phyloP scores from a whole-genome alignment of 345 rosid genomes.

The Brassica cretica region DNA sequence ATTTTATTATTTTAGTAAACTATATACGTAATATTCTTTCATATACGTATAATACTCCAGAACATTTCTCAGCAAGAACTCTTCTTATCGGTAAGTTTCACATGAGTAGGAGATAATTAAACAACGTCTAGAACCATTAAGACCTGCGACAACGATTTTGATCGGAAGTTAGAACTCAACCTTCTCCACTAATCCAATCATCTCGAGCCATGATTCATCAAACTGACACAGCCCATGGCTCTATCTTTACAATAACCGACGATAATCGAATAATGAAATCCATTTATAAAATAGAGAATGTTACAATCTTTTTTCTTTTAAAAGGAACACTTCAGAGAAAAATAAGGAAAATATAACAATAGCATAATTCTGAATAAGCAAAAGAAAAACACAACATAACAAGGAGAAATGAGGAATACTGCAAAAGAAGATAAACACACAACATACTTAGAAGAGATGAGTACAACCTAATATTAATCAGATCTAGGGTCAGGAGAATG shows the following conservation, averaged over 20 bases:
- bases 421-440: neutral
- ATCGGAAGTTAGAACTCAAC: neutral
- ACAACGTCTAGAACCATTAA: neutral
- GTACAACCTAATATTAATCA: neutral
- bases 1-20: neutral
- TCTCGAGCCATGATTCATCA: neutral
- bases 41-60: neutral
- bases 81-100: neutral
- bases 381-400: neutral
- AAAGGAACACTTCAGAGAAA: neutral
- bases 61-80: neutral
- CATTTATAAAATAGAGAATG: neutral
- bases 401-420: neutral
- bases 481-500: slow-evolving; percentile 1
- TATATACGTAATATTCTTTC: neutral
- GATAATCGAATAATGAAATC: neutral
- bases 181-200: neutral
- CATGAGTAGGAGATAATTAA: neutral
- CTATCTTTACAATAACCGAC: neutral
- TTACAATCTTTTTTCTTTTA: neutral
- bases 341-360: neutral
- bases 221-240: neutral
- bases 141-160: neutral
- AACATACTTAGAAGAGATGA: neutral
- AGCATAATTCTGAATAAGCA: neutral